Conservation (phyloP, 371 early-diverging fungal genomes). For the Syncephalis fuscata region DNA sequence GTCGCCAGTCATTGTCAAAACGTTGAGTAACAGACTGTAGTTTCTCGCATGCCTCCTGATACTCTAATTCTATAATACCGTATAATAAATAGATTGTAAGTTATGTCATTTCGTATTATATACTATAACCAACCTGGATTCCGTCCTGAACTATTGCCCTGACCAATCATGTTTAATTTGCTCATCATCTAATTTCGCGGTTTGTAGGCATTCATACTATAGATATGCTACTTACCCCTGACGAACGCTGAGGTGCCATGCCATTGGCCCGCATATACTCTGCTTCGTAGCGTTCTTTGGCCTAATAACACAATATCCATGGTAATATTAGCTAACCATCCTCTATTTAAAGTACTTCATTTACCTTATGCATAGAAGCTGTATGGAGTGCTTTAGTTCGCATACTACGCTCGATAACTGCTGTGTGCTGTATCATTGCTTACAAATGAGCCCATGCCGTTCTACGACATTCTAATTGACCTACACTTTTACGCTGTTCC, state of each 20-base stretch:
- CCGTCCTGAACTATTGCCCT: conserved; percentile 8
- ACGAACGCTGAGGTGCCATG: conserved; percentile 2
- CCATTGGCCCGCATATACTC: conserved; percentile 18
- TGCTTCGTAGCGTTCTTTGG: conserved; percentile 25
- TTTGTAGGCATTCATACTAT: neutral
- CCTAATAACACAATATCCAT: conserved; percentile 1
- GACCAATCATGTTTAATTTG: conserved; percentile 18
- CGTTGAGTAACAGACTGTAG: conserved; percentile 18
- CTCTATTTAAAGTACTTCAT: neutral
- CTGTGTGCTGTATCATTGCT: conserved; percentile 18
- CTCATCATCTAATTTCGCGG: conserved; percentile 13
- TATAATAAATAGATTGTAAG: neutral
- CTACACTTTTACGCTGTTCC: conserved; percentile 45
- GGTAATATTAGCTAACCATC: neutral
- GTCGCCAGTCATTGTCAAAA: conserved; percentile 19
- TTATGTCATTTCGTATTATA: neutral
- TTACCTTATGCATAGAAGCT: conserved; percentile 5
- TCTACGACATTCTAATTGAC: neutral
- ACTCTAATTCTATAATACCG: conserved; percentile 20
- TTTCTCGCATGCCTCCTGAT: conserved; percentile 17
- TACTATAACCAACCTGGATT: neutral
- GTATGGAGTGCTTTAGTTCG: conserved; percentile 14
- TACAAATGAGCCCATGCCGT: neutral
- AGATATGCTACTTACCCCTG: conserved; percentile 6
- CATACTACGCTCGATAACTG: conserved; percentile 26